Conservation (phyloP, 139 green algal genomes). For the Marvania coccoides region DNA sequence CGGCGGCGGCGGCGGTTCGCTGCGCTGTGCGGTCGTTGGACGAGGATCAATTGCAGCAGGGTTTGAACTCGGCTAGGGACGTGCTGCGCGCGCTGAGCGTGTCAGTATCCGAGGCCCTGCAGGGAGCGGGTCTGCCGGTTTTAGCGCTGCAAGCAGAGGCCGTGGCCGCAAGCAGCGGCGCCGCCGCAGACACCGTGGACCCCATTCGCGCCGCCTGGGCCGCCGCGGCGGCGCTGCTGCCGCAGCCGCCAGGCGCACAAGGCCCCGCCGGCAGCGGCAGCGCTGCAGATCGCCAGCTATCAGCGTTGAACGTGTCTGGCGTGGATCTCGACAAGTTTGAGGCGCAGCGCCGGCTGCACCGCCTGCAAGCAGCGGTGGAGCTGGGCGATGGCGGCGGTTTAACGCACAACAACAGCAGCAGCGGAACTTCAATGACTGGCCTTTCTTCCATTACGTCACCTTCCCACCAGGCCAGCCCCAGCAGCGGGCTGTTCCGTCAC, state of each 20-base stretch:
- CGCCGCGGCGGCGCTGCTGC: neutral
- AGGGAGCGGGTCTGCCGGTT: neutral
- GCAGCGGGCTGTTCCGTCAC: no score
- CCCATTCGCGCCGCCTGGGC: neutral
- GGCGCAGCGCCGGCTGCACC: neutral
- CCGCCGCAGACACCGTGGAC: neutral
- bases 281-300: neutral
- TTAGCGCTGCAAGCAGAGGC: neutral
- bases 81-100: neutral
- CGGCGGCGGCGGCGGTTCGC: neutral
- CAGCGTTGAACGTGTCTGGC: neutral
- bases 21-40: neutral
- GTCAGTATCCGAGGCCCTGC: neutral
- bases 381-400: no score
- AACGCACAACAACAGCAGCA: no score
- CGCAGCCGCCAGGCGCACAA: neutral
- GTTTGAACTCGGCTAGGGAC: neutral
- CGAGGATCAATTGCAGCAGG: neutral
- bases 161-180: neutral
- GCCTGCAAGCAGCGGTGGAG: neutral
- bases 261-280: neutral
- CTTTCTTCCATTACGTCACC: no score
- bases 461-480: no score
- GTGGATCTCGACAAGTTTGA: neutral
- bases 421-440: no score